phyloP scores from a whole-genome alignment of 31 red algal genomes.

The Odonthalia washingtoniensis region DNA sequence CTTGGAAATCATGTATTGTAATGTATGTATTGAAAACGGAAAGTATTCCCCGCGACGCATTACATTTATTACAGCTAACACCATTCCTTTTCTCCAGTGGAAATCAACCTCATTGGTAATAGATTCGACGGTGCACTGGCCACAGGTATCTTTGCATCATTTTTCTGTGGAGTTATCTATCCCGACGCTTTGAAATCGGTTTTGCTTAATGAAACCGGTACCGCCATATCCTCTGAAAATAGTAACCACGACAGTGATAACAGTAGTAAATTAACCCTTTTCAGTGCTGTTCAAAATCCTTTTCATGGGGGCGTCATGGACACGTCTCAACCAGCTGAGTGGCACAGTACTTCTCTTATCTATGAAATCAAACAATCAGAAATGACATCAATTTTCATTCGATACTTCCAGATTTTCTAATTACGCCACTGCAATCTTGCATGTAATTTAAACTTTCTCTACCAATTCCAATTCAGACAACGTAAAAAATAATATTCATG shows the following conservation, averaged over 20 bases:
- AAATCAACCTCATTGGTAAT: conserved; percentile 53
- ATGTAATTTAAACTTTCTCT: neutral
- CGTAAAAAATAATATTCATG: too few species aligned
- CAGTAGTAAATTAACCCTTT: conserved; percentile 39
- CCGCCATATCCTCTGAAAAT: too few species aligned
- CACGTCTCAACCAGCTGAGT: conserved; percentile 16
- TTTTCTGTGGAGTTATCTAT: conserved; percentile 21
- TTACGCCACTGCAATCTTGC: conserved; percentile 27
- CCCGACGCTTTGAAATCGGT: conserved; percentile 54
- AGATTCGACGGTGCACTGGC: conserved; percentile 72
- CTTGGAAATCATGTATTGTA: too few species aligned
- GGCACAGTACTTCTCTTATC: conserved; percentile 8
- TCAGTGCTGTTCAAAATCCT: conserved; percentile 59
- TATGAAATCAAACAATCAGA: conserved; percentile 67
- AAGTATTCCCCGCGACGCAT: too few species aligned
- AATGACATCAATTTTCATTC: conserved; percentile 70
- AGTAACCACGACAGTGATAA: too few species aligned
- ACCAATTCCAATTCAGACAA: neutral
- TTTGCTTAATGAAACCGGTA: conserved; percentile 54
- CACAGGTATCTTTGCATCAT: conserved; percentile 9
- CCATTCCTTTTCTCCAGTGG: too few species aligned
- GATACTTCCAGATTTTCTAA: conserved; percentile 58
- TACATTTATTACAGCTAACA: too few species aligned
- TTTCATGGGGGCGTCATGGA: conserved; percentile 63
- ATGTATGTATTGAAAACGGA: too few species aligned